These are phyloP conservation scores for Candida patagonica DNA, from an alignment of 805 yeast genomes.

Conservation along the genomic window DNA sequence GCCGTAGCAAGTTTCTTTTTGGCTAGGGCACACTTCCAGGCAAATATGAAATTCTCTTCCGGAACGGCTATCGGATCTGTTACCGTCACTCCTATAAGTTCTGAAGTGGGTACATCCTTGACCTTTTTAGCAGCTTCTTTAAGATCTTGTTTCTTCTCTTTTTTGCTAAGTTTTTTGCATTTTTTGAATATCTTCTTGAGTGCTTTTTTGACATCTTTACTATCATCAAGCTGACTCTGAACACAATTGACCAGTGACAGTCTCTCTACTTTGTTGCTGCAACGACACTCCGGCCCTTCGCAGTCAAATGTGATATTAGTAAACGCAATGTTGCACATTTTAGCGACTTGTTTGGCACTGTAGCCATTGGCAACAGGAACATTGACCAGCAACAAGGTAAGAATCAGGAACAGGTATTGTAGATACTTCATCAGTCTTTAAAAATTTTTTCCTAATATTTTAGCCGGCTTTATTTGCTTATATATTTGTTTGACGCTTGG, in stretches of 20 bases:
- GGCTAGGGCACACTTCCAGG: too few relatives aligned
- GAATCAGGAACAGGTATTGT: too few relatives aligned
- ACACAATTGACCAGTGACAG: constrained; percentile 7
- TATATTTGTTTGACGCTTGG: too few relatives aligned
- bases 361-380: too few relatives aligned
- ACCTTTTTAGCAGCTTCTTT: neutral
- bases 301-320: too few relatives aligned
- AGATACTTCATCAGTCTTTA: too few relatives aligned
- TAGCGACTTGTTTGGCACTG: too few relatives aligned
- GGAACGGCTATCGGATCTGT: neutral
- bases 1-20: neutral
- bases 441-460: too few relatives aligned
- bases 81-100: neutral
- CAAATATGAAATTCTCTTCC: neutral
- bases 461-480: too few relatives aligned
- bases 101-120: neutral
- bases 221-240: constrained; percentile 1
- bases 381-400: too few relatives aligned
- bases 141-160: neutral
- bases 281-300: constrained; percentile 5
- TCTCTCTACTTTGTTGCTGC: constrained; percentile 3
- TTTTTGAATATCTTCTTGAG: neutral
- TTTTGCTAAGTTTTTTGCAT: neutral
- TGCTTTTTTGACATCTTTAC: constrained; percentile 1
- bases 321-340: too few relatives aligned